phyloP scores from a whole-genome alignment of 257 asterid genomes.

The Orobanche coerulescens region DNA sequence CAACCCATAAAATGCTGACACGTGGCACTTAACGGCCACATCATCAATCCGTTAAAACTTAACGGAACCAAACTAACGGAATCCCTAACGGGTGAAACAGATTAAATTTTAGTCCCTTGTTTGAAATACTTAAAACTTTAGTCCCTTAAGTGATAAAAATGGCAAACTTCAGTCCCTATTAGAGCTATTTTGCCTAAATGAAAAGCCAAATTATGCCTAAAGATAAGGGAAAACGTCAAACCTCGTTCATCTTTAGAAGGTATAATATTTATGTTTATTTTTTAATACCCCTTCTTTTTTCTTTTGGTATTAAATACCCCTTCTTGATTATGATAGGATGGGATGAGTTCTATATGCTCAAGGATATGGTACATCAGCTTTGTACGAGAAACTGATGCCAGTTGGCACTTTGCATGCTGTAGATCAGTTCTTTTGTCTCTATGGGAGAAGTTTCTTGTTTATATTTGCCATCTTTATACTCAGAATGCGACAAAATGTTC shows the following conservation, averaged over 20 bases:
- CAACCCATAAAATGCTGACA: too few relatives aligned
- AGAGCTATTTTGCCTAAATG: too few relatives aligned
- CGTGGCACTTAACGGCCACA: too few relatives aligned
- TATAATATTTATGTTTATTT: constrained; percentile 17
- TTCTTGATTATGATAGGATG: constrained; percentile 11
- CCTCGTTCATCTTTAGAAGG: constrained; percentile 21
- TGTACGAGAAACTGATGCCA: constrained; percentile 19
- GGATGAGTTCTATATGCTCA: constrained; percentile 16
- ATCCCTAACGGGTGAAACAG: too few relatives aligned
- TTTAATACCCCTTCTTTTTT: too few relatives aligned
- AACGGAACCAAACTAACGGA: too few relatives aligned
- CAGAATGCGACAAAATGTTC: neutral
- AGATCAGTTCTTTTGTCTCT: neutral
- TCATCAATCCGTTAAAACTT: too few relatives aligned
- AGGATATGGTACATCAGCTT: constrained; percentile 20
- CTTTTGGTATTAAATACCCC: too few relatives aligned
- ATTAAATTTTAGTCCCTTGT: too few relatives aligned
- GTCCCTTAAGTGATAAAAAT: too few relatives aligned
- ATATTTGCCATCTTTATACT: neutral
- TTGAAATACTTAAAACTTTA: too few relatives aligned
- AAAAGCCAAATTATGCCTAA: constrained; percentile 14
- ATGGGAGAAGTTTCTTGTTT: neutral
- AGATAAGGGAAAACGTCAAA: neutral
- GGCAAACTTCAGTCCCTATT: too few relatives aligned
- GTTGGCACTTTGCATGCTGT: constrained; percentile 19